Evolutionary conservation across 2,329 filamentous ascomycete species (phyloP).

Genomic region (Colletotrichum nymphaeae): DNA sequence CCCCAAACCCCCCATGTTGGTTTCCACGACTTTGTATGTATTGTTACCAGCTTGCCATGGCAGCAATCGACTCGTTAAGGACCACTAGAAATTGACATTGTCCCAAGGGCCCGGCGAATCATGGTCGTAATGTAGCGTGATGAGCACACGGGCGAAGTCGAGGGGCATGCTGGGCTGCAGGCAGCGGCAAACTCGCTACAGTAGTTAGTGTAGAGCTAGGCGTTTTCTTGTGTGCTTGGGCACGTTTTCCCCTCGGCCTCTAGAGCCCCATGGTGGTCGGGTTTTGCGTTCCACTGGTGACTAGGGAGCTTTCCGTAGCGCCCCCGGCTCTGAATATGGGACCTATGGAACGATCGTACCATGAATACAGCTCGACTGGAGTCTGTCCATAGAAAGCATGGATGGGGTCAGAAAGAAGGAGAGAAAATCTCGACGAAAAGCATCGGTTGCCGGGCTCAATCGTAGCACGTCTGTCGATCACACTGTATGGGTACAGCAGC

Average conservation of each 20-base stretch:
- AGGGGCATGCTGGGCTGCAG: not conserved
- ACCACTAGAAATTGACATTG: conserved; percentile 10
- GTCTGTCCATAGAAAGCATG: not conserved
- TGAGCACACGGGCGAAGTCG: not conserved
- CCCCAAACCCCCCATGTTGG: not conserved
- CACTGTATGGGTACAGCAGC: not conserved
- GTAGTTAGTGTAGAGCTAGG: not conserved
- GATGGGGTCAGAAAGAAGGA: not conserved
- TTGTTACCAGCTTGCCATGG: conserved; percentile 3
- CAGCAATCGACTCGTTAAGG: not conserved
- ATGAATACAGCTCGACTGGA: conserved; percentile 17
- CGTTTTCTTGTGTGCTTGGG: not conserved
- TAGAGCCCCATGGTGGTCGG: not conserved
- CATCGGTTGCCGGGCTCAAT: not conserved
- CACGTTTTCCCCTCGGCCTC: not conserved
- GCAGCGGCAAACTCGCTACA: not conserved
- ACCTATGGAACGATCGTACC: conserved; percentile 27
- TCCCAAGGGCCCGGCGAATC: not conserved
- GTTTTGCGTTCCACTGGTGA: conserved; percentile 7
- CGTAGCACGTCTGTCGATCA: not conserved
- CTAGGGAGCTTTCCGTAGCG: not conserved
- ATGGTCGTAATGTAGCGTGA: not conserved
- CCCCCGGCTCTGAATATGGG: conserved; percentile 14
- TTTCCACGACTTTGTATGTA: conserved; percentile 3
- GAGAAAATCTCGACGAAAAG: not conserved